Evolutionary conservation across 345 rosid species (phyloP).

Genomic region (Atalantia buxifolia): DNA sequence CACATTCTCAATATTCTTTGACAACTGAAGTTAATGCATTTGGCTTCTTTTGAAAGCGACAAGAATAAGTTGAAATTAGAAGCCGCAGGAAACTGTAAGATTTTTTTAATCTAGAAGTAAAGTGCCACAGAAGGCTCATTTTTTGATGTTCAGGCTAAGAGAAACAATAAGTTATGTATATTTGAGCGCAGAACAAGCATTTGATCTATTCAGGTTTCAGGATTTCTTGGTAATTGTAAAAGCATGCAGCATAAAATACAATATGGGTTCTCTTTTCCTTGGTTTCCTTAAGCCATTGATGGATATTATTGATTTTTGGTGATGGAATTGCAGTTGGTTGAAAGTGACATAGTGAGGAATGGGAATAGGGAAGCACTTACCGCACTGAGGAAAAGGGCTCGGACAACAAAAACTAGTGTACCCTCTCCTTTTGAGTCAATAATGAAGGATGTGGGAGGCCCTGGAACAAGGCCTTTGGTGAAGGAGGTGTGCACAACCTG

Average conservation of each 20-base stretch:
- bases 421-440: conserved; percentile 63
- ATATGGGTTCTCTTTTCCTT: not conserved
- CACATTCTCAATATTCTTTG: not conserved
- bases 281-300: not conserved
- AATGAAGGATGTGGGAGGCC: conserved; percentile 59
- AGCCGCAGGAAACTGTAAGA: not conserved
- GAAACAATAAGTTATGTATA: not conserved
- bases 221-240: conserved; percentile 4
- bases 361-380: conserved; percentile 80
- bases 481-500: conserved; percentile 78
- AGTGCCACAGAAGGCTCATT: not conserved
- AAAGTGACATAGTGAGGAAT: conserved; percentile 70
- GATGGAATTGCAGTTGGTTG: conserved; percentile 52
- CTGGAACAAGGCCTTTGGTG: conserved; percentile 55
- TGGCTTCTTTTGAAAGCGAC: not conserved
- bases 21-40: not conserved
- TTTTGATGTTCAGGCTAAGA: not conserved
- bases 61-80: not conserved
- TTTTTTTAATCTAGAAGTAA: not conserved
- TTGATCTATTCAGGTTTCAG: not conserved
- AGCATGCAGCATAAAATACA: not conserved
- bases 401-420: conserved; percentile 67
- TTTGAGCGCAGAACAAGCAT: not conserved
- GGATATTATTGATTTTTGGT: not conserved
- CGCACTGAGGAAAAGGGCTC: conserved; percentile 71